Base-by-base conservation (phyloP, 352 stramenopile species). In the Phytophthora agathidicida region DNA sequence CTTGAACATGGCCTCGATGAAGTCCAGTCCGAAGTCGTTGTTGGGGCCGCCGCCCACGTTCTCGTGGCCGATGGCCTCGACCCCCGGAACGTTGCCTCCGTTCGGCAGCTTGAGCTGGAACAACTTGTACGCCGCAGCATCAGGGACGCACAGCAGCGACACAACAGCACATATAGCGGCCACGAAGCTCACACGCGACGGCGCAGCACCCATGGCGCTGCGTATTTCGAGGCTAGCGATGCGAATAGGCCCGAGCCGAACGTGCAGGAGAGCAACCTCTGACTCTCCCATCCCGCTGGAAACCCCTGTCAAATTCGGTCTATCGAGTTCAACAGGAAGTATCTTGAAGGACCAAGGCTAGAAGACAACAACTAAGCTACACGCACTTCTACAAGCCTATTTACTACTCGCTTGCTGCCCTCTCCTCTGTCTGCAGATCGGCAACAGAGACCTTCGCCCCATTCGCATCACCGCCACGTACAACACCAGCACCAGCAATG, bases 11-110 rank as follows among this genome's bases (percentile, higher is more conserved):
- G 66, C 69, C 2, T 31, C 36, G 11, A 49, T 42, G 32, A 83
- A 87, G 37, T 75, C 79, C 17, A 67, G 9, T 2, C 79, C 79
- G 53, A 89, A 89, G 22, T 73, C 46, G 37, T 80, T 80, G 50
- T 64, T 68, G 43, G 58, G 20, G 17, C 71, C 71, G 26, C 67
- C 71, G 11, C 50, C 42, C 5, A 38, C 38, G 7, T 41, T 22
- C 7, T 67, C 47, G 44, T 80, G 71, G n/a, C 71, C 71, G 27
- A 80, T 20, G 3, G 68, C 71, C 1, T 52, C 23, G 6, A 80
- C 68, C 22, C 64, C 63, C 9, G 54, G 60, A 17, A 75, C 54
- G 44, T 75, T 71, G 33, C 10, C 45, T 7, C 65, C 65, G 35
- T 75, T 75, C 54, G 65, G 65, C 17, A 72, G 16, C 35, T 66